Conservation (phyloP, 805 yeast genomes). For the Wickerhamiella kazuoi region DNA sequence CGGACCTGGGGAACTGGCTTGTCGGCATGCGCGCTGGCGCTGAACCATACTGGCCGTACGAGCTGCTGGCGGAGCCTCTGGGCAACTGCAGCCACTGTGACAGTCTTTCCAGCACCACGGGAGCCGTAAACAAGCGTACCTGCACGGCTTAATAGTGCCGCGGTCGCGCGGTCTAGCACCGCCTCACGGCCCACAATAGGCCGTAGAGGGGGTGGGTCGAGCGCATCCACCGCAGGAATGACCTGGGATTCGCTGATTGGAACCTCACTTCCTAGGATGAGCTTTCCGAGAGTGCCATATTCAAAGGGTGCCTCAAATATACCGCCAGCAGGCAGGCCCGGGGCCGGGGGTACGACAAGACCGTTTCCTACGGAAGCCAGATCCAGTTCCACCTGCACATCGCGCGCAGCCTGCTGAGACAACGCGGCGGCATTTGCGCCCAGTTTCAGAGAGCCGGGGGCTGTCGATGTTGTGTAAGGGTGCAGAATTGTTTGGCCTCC, state of each 20-base stretch:
- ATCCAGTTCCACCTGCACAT: constrained; percentile 2
- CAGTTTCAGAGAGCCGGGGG: not conserved
- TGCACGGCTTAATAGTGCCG: constrained; percentile 28
- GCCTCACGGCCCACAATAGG: constrained; percentile 42
- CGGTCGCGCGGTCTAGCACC: constrained; percentile 25
- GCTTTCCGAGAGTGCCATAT: constrained; percentile 4
- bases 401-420: not conserved
- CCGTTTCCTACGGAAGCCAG: constrained; percentile 8
- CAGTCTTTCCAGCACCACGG: constrained; percentile 69
- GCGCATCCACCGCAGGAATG: constrained; percentile 3
- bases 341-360: constrained; percentile 10
- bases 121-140: constrained; percentile 55
- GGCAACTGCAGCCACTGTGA: constrained; percentile 29
- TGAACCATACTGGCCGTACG: constrained; percentile 31
- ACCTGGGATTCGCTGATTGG: constrained; percentile 10
- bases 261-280: constrained; percentile 8
- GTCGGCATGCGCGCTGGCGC: constrained; percentile 41
- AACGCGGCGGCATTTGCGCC: not conserved
- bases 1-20: constrained; percentile 34
- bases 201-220: constrained; percentile 1
- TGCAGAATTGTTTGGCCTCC: constrained; percentile 31
- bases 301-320: constrained; percentile 7
- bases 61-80: constrained; percentile 22
- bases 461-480: constrained; percentile 28
- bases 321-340: constrained; percentile 8